These are phyloP conservation scores for Fusarium clavum DNA, from an alignment of 2,329 filamentous ascomycete species.

Conservation along the genomic window DNA sequence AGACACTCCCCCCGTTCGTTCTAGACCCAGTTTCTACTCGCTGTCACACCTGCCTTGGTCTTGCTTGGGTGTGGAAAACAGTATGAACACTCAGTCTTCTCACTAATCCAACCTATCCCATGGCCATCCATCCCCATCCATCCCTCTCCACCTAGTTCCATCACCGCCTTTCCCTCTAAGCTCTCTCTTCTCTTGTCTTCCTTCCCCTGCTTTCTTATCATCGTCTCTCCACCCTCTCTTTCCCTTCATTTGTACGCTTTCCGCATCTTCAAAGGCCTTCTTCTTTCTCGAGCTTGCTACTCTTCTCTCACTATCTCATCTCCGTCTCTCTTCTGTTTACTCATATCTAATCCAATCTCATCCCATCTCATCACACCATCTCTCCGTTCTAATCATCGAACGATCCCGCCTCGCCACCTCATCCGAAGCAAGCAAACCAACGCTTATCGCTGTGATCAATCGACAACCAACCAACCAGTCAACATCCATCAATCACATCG, in stretches of 20 bases:
- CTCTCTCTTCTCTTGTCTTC: conserved; percentile 51
- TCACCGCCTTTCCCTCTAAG: conserved; percentile 52
- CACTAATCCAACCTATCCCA: conserved; percentile 45
- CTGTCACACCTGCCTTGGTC: conserved; percentile 26
- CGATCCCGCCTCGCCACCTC: conserved; percentile 45
- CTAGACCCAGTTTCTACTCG: conserved; percentile 28
- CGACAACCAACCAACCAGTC: conserved; percentile 11
- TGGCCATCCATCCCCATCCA: conserved; percentile 51
- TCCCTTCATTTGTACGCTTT: conserved; percentile 50
- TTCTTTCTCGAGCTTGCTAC: conserved; percentile 53
- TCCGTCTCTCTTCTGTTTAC: conserved; percentile 39
- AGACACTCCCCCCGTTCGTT: conserved; percentile 35
- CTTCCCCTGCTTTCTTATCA: conserved; percentile 50
- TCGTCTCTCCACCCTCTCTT: conserved; percentile 50
- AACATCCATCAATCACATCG: conserved; percentile 31
- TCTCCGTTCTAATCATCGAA: conserved; percentile 35
- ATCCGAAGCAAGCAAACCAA: conserved; percentile 39
- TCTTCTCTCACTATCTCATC: conserved; percentile 40
- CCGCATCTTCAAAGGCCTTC: conserved; percentile 51
- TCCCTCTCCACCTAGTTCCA: conserved; percentile 50
- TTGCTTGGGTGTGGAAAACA: conserved; percentile 19
- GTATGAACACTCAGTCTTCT: conserved; percentile 42
- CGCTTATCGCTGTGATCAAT: conserved; percentile 43
- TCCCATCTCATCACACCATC: conserved; percentile 16
- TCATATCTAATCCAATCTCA: conserved; percentile 29